Conservation (phyloP, 2,329 filamentous ascomycete species). For the Tothia fuscella region DNA sequence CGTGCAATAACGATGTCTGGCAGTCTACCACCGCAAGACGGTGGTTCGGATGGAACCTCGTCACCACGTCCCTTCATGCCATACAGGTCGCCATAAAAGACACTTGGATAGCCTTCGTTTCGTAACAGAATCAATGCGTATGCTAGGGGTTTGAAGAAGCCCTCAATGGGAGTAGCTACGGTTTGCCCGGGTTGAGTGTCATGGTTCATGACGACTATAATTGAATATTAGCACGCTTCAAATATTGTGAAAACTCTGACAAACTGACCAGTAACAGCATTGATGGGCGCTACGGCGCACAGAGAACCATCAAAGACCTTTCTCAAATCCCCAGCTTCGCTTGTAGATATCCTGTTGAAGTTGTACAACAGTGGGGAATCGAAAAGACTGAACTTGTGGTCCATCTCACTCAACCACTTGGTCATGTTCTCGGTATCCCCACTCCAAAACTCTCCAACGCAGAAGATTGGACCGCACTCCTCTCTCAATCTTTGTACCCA, state of each 20-base stretch:
- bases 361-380: slow-evolving; percentile 59
- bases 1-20: slow-evolving; percentile 49
- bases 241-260: background rate
- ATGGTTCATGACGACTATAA: slow-evolving; percentile 55
- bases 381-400: slow-evolving; percentile 49
- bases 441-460: slow-evolving; percentile 61
- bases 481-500: slow-evolving; percentile 46
- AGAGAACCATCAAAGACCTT: slow-evolving; percentile 50
- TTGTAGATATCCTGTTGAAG: slow-evolving; percentile 49
- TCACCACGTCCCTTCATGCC: slow-evolving; percentile 40
- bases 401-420: slow-evolving; percentile 46
- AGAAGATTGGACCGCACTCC: slow-evolving; percentile 42
- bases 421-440: slow-evolving; percentile 44
- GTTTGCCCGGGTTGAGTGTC: slow-evolving; percentile 55
- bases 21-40: slow-evolving; percentile 42
- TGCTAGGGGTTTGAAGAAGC: slow-evolving; percentile 59
- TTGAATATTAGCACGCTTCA: slow-evolving; percentile 1
- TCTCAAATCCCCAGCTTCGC: slow-evolving; percentile 47
- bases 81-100: slow-evolving; percentile 62
- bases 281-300: slow-evolving; percentile 40
- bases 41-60: slow-evolving; percentile 35
- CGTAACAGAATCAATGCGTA: slow-evolving; percentile 61
- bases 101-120: slow-evolving; percentile 48
- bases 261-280: slow-evolving; percentile 41
- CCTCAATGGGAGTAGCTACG: slow-evolving; percentile 49